phyloP scores from a whole-genome alignment of 2,329 filamentous ascomycete genomes.

The Colletotrichum kahawae region DNA sequence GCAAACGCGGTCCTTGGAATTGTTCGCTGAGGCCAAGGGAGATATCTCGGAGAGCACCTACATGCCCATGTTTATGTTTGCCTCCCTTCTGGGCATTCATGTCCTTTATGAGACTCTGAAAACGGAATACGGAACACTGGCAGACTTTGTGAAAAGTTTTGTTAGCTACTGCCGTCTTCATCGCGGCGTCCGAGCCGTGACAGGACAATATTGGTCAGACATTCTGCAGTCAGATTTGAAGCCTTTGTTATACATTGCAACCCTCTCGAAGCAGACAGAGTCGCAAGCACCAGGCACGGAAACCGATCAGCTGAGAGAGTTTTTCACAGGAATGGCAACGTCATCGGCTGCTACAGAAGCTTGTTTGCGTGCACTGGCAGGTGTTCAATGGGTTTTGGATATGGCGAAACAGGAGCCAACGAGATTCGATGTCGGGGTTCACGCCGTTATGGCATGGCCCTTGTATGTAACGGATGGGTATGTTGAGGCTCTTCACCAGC shows the following conservation, averaged over 20 bases:
- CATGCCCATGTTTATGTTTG: conserved; percentile 35
- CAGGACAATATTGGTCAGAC: conserved; percentile 20
- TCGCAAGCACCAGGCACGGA: neutral
- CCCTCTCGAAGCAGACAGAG: neutral
- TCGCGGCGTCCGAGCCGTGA: conserved; percentile 30
- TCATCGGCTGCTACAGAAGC: neutral
- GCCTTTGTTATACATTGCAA: conserved; percentile 22
- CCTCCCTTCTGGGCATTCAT: conserved; percentile 35
- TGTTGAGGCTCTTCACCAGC: conserved; percentile 35
- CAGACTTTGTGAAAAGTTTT: conserved; percentile 30
- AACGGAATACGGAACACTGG: conserved; percentile 30
- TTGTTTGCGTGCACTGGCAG: conserved; percentile 7
- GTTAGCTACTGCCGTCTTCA: conserved; percentile 34
- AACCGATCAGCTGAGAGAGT: neutral
- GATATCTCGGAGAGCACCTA: conserved; percentile 26
- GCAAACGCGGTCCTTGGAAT: conserved; percentile 30
- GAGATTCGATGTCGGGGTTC: neutral
- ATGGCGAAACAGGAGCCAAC: neutral
- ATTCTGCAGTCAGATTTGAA: conserved; percentile 28
- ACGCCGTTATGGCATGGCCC: conserved; percentile 38
- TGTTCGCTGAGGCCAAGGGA: conserved; percentile 29
- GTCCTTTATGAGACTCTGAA: conserved; percentile 40
- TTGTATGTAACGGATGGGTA: conserved; percentile 37
- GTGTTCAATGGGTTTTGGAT: conserved; percentile 24
- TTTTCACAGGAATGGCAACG: neutral